Evolutionary conservation across 768 basidiomycete genomes (phyloP).

Genomic region (Leucosporidium yakuticum): DNA sequence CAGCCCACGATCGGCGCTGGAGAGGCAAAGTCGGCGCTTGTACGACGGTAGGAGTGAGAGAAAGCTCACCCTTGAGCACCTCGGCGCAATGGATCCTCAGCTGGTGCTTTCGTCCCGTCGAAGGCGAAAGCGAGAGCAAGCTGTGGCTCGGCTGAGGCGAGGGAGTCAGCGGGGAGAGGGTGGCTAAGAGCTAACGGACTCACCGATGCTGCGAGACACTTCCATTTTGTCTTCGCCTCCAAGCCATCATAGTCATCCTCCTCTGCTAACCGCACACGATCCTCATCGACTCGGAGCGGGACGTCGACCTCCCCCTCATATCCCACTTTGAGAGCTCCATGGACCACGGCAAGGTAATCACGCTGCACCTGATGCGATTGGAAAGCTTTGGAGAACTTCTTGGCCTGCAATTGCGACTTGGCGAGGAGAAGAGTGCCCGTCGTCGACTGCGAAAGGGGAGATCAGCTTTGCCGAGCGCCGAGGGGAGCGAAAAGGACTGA

Average conservation of each 20-base stretch:
- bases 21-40: not conserved
- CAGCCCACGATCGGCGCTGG: slow-evolving; percentile 32
- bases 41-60: too few species aligned
- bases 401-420: slow-evolving; percentile 4
- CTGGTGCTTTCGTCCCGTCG: slow-evolving; percentile 30
- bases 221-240: slow-evolving; percentile 16
- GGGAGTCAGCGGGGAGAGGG: not conserved
- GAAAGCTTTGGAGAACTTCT: slow-evolving; percentile 14
- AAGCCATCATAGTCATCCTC: not conserved
- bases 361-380: slow-evolving; percentile 14
- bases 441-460: not conserved
- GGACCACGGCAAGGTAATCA: slow-evolving; percentile 28
- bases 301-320: slow-evolving; percentile 9
- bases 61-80: slow-evolving; percentile 16
- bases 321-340: slow-evolving; percentile 23
- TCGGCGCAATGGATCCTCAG: slow-evolving; percentile 28
- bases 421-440: slow-evolving; percentile 24
- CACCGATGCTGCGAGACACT: slow-evolving; percentile 21
- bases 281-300: slow-evolving; percentile 16
- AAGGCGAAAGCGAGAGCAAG: slow-evolving; percentile 17
- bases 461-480: not conserved
- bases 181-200: not conserved
- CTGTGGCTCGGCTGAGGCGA: slow-evolving; percentile 4
- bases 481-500: not conserved
- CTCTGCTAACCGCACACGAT: slow-evolving; percentile 8